These are phyloP conservation scores for Acanthamoeba royreba DNA, from an alignment of 208 protist species.

Conservation along the genomic window DNA sequence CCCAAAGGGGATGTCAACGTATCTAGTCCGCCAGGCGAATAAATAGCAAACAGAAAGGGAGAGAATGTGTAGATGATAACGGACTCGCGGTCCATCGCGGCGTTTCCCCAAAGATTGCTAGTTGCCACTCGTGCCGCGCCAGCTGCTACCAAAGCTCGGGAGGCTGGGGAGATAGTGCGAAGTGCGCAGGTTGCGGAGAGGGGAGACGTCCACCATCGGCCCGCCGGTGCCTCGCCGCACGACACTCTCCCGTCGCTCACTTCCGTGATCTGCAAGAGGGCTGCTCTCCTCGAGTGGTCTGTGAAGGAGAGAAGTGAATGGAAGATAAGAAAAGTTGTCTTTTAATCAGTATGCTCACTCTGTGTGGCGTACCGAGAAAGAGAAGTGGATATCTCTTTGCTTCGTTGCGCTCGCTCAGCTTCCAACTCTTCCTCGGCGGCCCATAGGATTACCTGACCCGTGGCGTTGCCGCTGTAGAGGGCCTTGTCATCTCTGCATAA, in stretches of 20 bases:
- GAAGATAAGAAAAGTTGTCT: too few species aligned
- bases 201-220: not conserved
- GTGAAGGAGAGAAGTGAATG: too few species aligned
- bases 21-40: too few species aligned
- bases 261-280: not conserved
- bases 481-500: not conserved
- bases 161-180: not conserved
- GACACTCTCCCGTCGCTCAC: not conserved
- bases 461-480: constrained; percentile 26
- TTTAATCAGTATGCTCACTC: too few species aligned
- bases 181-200: not conserved
- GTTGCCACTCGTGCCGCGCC: too few species aligned
- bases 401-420: not conserved
- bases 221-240: not conserved
- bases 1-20: too few species aligned
- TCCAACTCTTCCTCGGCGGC: not conserved
- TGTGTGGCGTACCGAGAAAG: not conserved
- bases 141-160: not conserved
- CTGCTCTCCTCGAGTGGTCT: not conserved
- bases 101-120: too few species aligned
- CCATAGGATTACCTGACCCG: not conserved
- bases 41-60: too few species aligned
- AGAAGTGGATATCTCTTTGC: not conserved
- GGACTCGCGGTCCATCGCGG: too few species aligned
- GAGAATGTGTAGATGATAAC: too few species aligned